These are phyloP conservation scores for Sanghuangporus sanghuang DNA, from an alignment of 1,284 basidiomycete genomes.

Conservation along the genomic window DNA sequence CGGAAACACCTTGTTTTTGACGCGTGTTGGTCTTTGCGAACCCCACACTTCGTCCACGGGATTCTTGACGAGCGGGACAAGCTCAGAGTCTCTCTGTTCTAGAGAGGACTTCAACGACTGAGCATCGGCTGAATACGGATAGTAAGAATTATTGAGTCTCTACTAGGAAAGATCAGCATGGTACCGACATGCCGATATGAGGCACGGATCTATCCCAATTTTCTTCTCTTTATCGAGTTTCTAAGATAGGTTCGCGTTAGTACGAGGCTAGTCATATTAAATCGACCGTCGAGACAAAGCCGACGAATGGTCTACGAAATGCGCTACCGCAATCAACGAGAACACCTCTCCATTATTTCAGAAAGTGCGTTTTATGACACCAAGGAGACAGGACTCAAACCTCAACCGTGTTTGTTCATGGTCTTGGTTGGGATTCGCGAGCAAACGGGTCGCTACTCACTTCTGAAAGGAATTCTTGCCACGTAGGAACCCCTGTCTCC, in stretches of 20 bases:
- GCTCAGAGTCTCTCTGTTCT: constrained; percentile 43
- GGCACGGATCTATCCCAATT: constrained; percentile 79
- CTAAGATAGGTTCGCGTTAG: constrained; percentile 30
- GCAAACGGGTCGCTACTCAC: constrained; percentile 32
- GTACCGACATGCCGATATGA: constrained; percentile 61
- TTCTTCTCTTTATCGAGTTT: constrained; percentile 55
- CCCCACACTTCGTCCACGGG: constrained; percentile 84
- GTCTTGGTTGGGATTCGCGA: neutral
- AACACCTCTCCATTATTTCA: neutral
- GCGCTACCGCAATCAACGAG: no score
- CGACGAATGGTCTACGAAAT: no score
- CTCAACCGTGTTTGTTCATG: neutral
- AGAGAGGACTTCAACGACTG: constrained; percentile 51
- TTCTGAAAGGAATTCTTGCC: constrained; percentile 82
- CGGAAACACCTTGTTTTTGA: constrained; percentile 65
- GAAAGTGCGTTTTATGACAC: neutral
- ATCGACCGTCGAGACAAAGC: no score
- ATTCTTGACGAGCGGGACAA: constrained; percentile 67
- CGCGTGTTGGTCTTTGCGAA: constrained; percentile 61
- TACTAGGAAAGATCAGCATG: constrained; percentile 12
- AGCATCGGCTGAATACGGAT: constrained; percentile 45
- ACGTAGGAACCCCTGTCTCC: constrained; percentile 73
- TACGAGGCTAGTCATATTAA: no score
- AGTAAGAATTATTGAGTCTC: constrained; percentile 9
- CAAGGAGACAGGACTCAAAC: neutral